Percentiles rank a stretch among this genome's conserved stretches.
These are phyloP conservation scores for Sistotremastrum niveocremeum DNA, from an alignment of 768 basidiomycete species.

Conservation along the genomic window DNA sequence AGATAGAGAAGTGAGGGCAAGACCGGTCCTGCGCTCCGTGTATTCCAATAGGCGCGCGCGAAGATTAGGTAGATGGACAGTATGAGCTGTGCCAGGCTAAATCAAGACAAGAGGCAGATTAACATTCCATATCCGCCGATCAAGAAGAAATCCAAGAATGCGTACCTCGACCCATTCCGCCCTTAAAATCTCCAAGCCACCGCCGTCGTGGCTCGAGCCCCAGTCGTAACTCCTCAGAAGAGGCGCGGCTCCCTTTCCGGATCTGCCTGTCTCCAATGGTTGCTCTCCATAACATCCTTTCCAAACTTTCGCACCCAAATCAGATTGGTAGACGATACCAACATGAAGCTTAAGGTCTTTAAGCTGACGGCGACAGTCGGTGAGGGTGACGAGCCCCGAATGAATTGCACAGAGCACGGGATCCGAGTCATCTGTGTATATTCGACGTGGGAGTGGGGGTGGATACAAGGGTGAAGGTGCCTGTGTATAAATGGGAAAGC, in stretches of 20 bases:
- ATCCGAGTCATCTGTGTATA: constrained; percentile 73
- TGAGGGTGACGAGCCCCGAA: constrained; percentile 38
- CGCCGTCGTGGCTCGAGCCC: constrained; percentile 72
- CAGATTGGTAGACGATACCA: background rate
- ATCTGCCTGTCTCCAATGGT: constrained; percentile 15
- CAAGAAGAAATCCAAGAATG: constrained; percentile 4
- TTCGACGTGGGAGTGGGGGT: constrained; percentile 20
- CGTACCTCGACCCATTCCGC: constrained; percentile 54
- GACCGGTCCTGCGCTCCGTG: constrained; percentile 38
- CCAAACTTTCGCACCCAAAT: background rate
- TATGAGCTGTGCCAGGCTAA: constrained; percentile 40
- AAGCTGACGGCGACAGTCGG: constrained; percentile 23
- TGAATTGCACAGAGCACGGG: constrained; percentile 57
- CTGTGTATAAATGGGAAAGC: too few relatives aligned
- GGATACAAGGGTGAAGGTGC: background rate
- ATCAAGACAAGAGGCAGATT: background rate
- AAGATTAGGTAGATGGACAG: constrained; percentile 48
- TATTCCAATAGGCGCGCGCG: constrained; percentile 58
- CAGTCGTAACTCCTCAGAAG: constrained; percentile 50
- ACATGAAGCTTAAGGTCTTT: background rate
- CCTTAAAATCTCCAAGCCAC: constrained; percentile 55
- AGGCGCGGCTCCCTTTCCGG: constrained; percentile 46
- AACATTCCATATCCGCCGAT: background rate
- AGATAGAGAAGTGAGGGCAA: constrained; percentile 13
- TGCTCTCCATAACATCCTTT: constrained; percentile 16